Conservation (phyloP, 163 green algal species). For the Chlorella variabilis region DNA sequence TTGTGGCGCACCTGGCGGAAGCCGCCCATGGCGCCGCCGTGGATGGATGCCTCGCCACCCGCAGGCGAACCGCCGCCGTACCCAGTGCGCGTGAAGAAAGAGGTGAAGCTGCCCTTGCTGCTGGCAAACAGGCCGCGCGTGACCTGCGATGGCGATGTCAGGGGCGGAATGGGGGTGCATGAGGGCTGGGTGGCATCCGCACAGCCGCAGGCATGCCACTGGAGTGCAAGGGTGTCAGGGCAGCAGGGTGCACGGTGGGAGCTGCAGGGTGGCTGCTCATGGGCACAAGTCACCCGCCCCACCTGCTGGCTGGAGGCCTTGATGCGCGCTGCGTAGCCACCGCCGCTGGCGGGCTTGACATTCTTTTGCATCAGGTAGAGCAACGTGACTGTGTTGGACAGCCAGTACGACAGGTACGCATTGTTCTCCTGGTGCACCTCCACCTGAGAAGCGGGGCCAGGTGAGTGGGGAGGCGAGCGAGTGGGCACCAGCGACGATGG, state of each 20-base stretch:
- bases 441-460: constrained; percentile 73
- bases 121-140: constrained; percentile 51
- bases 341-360: constrained; percentile 88
- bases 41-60: constrained; percentile 83
- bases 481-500: too few species aligned
- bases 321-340: constrained; percentile 61
- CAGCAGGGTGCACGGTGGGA: not conserved
- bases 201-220: too few species aligned
- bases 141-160: not conserved
- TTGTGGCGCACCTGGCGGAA: constrained; percentile 80
- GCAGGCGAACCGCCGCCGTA: constrained; percentile 35
- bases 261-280: too few species aligned
- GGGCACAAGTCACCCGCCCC: too few species aligned
- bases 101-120: constrained; percentile 58
- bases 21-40: constrained; percentile 82
- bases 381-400: constrained; percentile 97
- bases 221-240: too few species aligned
- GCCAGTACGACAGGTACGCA: constrained; percentile 87
- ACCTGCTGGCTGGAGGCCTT: constrained; percentile 40
- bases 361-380: constrained; percentile 96
- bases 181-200: too few species aligned
- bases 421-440: constrained; percentile 92
- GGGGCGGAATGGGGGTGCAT: too few species aligned
- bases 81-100: constrained; percentile 62
- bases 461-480: not conserved